phyloP scores from a whole-genome alignment of 352 stramenopile genomes.

The Phytophthora pistaciae region DNA sequence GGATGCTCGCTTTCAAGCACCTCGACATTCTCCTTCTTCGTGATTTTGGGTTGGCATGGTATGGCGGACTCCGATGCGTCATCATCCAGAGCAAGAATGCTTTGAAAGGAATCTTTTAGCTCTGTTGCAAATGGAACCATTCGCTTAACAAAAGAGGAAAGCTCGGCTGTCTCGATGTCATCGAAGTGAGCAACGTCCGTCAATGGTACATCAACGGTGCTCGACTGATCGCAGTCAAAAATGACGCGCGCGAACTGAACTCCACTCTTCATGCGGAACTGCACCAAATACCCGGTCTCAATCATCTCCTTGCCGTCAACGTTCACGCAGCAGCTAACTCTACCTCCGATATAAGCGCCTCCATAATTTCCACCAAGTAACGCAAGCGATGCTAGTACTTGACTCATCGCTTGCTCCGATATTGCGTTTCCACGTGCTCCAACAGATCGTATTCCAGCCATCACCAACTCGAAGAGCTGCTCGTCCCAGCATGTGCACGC shows the following conservation, averaged over 20 bases:
- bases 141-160: constrained; percentile 48
- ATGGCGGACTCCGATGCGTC: neutral
- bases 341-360: constrained; percentile 56
- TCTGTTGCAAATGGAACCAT: constrained; percentile 42
- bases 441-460: constrained; percentile 15
- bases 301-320: constrained; percentile 80
- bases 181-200: constrained; percentile 55
- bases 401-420: constrained; percentile 20
- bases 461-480: constrained; percentile 38
- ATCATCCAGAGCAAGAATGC: constrained; percentile 34
- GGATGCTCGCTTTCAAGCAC: constrained; percentile 84
- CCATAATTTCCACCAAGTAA: constrained; percentile 68
- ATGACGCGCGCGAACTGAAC: constrained; percentile 61
- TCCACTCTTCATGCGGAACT: constrained; percentile 54
- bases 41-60: constrained; percentile 55
- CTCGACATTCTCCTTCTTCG: constrained; percentile 75
- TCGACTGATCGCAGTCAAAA: constrained; percentile 69
- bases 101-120: constrained; percentile 38
- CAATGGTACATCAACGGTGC: constrained; percentile 65
- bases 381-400: constrained; percentile 50
- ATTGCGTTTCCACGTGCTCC: constrained; percentile 3
- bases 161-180: constrained; percentile 52
- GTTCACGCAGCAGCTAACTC: constrained; percentile 78
- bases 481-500: constrained; percentile 43
- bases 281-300: constrained; percentile 72